Conservation (phyloP, 2,329 filamentous ascomycete species). For the Trichoderma oligosporum region DNA sequence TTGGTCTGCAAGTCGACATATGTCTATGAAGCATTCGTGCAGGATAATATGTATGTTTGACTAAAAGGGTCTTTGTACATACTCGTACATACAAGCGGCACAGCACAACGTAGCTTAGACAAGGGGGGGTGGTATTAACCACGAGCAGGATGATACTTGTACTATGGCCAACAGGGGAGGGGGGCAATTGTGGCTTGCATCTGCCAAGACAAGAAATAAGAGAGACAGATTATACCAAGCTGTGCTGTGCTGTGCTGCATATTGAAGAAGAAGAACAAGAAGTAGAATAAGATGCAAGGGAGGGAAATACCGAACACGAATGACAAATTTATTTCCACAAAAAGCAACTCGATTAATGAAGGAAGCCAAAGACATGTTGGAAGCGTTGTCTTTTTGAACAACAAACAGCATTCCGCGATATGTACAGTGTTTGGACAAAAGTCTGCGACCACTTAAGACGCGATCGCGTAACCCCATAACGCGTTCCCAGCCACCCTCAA, state of each 20-base stretch:
- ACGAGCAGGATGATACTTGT: background rate
- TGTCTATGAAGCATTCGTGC: background rate
- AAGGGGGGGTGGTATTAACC: background rate
- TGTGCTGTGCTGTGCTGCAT: background rate
- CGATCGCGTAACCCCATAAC: no score
- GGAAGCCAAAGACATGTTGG: no score
- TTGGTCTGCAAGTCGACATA: background rate
- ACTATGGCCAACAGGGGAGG: background rate
- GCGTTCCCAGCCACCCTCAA: no score
- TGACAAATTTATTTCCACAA: no score
- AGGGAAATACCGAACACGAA: no score
- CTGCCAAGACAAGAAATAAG: background rate
- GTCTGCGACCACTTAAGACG: no score
- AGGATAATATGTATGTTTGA: slow-evolving; percentile 4
- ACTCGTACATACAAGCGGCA: background rate
- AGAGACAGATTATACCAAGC: no score
- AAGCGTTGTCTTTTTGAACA: no score
- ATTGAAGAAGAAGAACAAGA: background rate
- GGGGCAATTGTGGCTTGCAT: slow-evolving; percentile 2
- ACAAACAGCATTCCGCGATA: no score
- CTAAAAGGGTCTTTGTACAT: slow-evolving; percentile 1
- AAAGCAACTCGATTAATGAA: no score
- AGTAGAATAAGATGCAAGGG: background rate
- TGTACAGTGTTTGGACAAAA: no score
- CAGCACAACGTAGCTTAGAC: background rate